Percentiles rank a stretch among this genome's conserved stretches.
These are phyloP conservation scores for Colletotrichum horii DNA, from an alignment of 2,329 filamentous ascomycete genomes.

Conservation along the genomic window DNA sequence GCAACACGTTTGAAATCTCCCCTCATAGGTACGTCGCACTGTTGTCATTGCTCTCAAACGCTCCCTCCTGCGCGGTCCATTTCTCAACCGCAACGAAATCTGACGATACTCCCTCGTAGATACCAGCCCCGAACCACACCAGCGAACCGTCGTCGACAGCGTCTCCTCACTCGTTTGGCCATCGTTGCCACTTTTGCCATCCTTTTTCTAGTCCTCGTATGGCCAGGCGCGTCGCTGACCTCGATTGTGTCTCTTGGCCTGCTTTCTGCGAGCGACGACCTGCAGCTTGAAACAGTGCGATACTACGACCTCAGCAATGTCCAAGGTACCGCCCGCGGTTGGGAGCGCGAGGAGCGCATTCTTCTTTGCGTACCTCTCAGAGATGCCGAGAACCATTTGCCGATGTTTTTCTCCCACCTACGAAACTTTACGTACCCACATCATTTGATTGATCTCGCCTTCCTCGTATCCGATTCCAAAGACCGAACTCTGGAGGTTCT, in stretches of 20 bases:
- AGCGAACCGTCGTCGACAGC: constrained; percentile 74
- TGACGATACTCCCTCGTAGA: constrained; percentile 50
- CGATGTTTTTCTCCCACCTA: constrained; percentile 99
- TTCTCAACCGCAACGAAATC: neutral
- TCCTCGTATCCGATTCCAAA: constrained; percentile 96
- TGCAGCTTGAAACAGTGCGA: constrained; percentile 90
- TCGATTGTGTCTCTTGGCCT: constrained; percentile 74
- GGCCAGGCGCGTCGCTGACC: constrained; percentile 67
- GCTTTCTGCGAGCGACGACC: constrained; percentile 68
- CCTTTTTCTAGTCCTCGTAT: constrained; percentile 76
- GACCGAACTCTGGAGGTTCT: constrained; percentile 84
- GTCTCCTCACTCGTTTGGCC: constrained; percentile 71
- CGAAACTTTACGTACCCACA: constrained; percentile 97
- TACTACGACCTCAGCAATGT: constrained; percentile 96
- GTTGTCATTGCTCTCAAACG: neutral
- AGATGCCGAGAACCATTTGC: constrained; percentile 88
- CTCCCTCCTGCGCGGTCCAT: neutral
- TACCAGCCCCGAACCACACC: constrained; percentile 83
- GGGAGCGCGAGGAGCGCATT: constrained; percentile 96
- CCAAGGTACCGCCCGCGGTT: constrained; percentile 88
- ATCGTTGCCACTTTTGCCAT: constrained; percentile 61
- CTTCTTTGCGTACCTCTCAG: constrained; percentile 92
- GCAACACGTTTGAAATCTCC: constrained; percentile 83
- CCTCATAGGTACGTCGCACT: constrained; percentile 75
- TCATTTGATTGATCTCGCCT: constrained; percentile 93